A percentile compares a stretch with the other conserved stretches of the same genome.
Conservation (phyloP, 2,329 filamentous ascomycete genomes). For the Epichloe typhina region DNA sequence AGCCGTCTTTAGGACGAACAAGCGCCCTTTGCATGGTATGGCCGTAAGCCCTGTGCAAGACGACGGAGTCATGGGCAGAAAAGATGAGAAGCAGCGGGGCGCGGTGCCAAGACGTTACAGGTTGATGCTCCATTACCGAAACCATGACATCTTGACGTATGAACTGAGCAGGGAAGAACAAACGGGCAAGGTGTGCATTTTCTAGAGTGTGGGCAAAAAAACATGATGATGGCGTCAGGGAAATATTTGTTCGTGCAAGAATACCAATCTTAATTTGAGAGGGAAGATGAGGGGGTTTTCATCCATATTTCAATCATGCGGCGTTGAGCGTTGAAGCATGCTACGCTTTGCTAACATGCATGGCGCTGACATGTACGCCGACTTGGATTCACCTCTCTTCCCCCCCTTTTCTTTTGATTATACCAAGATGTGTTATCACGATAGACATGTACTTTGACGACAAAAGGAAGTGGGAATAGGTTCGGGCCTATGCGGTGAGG, state of each 20-base stretch:
- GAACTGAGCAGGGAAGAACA: constrained; percentile 39
- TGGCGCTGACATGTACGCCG: neutral
- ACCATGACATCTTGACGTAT: constrained; percentile 58
- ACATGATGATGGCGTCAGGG: neutral
- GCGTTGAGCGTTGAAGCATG: neutral
- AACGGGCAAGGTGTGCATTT: constrained; percentile 23
- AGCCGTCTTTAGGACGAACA: constrained; percentile 25
- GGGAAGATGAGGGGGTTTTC: no score
- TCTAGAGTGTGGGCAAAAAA: constrained; percentile 11
- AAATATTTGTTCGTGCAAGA: neutral
- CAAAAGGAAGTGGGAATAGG: no score
- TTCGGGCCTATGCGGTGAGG: no score
- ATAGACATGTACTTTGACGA: neutral
- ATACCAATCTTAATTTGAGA: neutral
- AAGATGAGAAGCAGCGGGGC: constrained; percentile 10
- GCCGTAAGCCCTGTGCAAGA: constrained; percentile 52
- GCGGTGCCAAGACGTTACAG: constrained; percentile 40
- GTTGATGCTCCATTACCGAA: constrained; percentile 57
- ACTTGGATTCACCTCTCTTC: neutral
- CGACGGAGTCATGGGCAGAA: constrained; percentile 13
- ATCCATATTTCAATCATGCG: neutral
- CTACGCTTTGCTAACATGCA: neutral
- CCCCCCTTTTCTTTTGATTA: no score
- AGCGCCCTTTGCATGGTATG: constrained; percentile 50
- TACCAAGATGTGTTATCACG: neutral